Percentiles rank a stretch among this genome's conserved stretches.
phyloP scores from a whole-genome alignment of 805 yeast species.

The Jamesozyma piceae region DNA sequence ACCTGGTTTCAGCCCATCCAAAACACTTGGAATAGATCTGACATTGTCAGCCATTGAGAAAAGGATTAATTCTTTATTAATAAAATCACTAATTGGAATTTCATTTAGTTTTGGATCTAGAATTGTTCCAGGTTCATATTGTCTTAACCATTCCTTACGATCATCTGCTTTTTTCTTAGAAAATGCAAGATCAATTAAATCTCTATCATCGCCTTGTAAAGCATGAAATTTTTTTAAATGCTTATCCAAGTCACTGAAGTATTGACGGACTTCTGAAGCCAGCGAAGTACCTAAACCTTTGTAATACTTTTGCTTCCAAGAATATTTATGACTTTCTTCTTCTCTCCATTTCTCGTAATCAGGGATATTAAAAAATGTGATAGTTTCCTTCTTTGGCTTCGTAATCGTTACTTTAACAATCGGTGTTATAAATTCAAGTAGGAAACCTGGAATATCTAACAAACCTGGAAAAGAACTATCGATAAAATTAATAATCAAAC shows the following conservation, averaged over 20 bases:
- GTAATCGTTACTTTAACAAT: conserved; percentile 82
- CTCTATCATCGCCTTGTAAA: conserved; percentile 67
- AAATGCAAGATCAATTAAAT: conserved; percentile 80
- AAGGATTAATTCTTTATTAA: conserved; percentile 86
- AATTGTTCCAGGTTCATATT: conserved; percentile 85
- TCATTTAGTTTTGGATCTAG: conserved; percentile 65
- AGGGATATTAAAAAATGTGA: conserved; percentile 88
- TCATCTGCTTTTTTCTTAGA: conserved; percentile 94
- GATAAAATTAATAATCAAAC: conserved; percentile 83
- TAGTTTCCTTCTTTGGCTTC: conserved; percentile 47
- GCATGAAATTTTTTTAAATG: conserved; percentile 83
- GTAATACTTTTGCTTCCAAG: conserved; percentile 92
- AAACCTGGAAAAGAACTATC: conserved; percentile 93
- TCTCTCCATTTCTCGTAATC: conserved; percentile 93
- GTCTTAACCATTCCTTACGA: conserved; percentile 92
- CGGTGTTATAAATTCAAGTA: conserved; percentile 91
- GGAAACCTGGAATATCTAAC: conserved; percentile 79
- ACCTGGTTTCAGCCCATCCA: conserved; percentile 95
- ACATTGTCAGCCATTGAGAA: conserved; percentile 96
- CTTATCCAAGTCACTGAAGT: conserved; percentile 72
- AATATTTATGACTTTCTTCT: conserved; percentile 57
- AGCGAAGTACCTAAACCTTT: conserved; percentile 97
- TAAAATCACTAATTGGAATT: conserved; percentile 88
- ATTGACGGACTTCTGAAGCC: conserved; percentile 73
- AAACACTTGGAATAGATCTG: conserved; percentile 85